Percentiles rank a stretch among this genome's conserved stretches.
Conservation (phyloP, 305 asterid species). For the Fraxinus ornus region DNA sequence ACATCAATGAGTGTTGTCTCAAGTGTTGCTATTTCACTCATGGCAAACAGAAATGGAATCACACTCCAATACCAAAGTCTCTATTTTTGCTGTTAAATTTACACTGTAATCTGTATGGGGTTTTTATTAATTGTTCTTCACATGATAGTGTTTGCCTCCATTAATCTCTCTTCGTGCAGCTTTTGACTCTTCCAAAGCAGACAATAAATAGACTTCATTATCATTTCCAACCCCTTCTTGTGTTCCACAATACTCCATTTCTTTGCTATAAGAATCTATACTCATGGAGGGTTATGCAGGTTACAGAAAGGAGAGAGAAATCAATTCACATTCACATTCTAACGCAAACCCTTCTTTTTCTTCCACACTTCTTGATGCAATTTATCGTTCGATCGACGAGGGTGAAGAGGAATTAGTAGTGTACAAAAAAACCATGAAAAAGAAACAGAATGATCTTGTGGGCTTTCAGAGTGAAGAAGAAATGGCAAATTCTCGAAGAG, state of each 20-base stretch:
- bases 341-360: constrained; percentile 69
- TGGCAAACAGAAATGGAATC: constrained; percentile 8
- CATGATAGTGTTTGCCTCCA: constrained; percentile 37
- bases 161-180: constrained; percentile 42
- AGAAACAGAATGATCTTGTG: constrained; percentile 29
- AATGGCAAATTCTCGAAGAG: constrained; percentile 55
- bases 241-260: constrained; percentile 12
- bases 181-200: constrained; percentile 54
- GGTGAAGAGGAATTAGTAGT: constrained; percentile 37
- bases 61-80: background rate
- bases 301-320: constrained; percentile 31
- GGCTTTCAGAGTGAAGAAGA: constrained; percentile 41
- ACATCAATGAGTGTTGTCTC: constrained; percentile 41
- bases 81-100: constrained; percentile 7
- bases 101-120: constrained; percentile 3
- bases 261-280: background rate
- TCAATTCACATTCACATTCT: constrained; percentile 18
- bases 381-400: constrained; percentile 77
- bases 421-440: constrained; percentile 43
- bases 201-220: constrained; percentile 38
- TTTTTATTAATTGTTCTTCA: constrained; percentile 17
- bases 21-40: constrained; percentile 30
- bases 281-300: constrained; percentile 38
- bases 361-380: constrained; percentile 75
- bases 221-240: constrained; percentile 25